Percentiles rank a stretch among this genome's conserved stretches.
Conservation (phyloP, 2,329 filamentous ascomycete species). For the Pleomassaria siparia region DNA sequence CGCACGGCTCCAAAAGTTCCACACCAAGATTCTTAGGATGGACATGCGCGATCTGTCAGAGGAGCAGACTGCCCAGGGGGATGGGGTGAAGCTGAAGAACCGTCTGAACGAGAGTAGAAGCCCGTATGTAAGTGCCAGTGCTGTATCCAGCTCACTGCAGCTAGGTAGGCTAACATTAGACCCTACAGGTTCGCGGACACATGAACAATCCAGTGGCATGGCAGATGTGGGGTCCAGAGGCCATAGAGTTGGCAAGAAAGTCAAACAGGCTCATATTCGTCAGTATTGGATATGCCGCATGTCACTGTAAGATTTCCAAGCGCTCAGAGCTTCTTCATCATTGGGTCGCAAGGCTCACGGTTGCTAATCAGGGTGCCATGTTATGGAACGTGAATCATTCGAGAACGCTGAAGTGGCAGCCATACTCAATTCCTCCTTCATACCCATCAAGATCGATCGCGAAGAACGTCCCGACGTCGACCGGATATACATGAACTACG, state of each 20-base stretch:
- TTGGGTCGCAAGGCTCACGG: not conserved
- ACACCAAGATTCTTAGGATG: constrained; percentile 34
- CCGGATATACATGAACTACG: constrained; percentile 97
- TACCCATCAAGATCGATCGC: constrained; percentile 89
- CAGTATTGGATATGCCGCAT: constrained; percentile 92
- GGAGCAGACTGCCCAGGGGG: constrained; percentile 13
- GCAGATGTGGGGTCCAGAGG: constrained; percentile 82
- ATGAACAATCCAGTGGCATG: constrained; percentile 82
- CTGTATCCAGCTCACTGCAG: not conserved
- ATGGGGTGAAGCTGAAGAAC: constrained; percentile 52
- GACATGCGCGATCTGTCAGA: constrained; percentile 24
- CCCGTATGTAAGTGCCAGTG: constrained; percentile 60
- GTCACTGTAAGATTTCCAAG: constrained; percentile 71
- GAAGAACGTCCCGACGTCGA: constrained; percentile 95
- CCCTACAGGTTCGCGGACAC: constrained; percentile 66
- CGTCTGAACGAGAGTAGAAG: constrained; percentile 63
- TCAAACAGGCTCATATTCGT: constrained; percentile 90
- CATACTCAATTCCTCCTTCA: constrained; percentile 82
- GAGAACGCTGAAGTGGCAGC: constrained; percentile 77
- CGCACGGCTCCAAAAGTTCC: constrained; percentile 26
- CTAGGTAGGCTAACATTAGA: constrained; percentile 11
- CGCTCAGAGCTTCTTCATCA: not conserved
- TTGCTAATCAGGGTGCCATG: constrained; percentile 60
- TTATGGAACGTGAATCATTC: constrained; percentile 93
- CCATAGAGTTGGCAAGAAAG: constrained; percentile 72